Evolutionary conservation across 805 yeast genomes (phyloP).

Genomic region (Saccharomycopsis fibuligera): DNA sequence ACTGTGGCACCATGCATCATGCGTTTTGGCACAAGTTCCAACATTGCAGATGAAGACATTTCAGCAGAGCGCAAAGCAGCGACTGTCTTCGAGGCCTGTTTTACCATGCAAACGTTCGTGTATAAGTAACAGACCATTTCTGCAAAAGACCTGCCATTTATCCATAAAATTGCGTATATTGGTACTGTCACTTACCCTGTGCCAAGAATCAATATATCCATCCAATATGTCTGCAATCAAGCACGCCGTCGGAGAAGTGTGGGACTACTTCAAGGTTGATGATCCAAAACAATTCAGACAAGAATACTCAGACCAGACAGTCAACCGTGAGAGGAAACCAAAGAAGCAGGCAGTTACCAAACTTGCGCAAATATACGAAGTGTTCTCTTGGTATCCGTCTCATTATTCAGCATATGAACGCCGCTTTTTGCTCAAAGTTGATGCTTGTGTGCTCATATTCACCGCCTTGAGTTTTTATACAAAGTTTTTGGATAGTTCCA

Average conservation of each 20-base stretch:
- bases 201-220: too few species aligned
- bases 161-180: too few species aligned
- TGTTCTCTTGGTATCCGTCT: conserved; percentile 9
- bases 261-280: conserved; percentile 1
- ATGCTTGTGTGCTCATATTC: conserved; percentile 7
- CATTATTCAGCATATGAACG: conserved; percentile 20
- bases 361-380: not conserved
- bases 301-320: not conserved
- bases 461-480: conserved; percentile 20
- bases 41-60: too few species aligned
- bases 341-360: not conserved
- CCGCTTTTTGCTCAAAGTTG: conserved; percentile 7
- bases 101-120: too few species aligned
- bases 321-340: not conserved
- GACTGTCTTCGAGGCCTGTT: too few species aligned
- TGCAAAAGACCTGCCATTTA: too few species aligned
- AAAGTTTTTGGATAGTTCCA: conserved; percentile 56
- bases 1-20: too few species aligned
- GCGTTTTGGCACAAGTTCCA: too few species aligned
- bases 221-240: not conserved
- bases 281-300: not conserved
- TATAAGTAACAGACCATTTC: too few species aligned
- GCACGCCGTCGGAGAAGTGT: not conserved
- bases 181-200: too few species aligned
- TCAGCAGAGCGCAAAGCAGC: too few species aligned